phyloP scores from a whole-genome alignment of 2,329 filamentous ascomycete genomes.

The Acephala macrosclerotiorum region DNA sequence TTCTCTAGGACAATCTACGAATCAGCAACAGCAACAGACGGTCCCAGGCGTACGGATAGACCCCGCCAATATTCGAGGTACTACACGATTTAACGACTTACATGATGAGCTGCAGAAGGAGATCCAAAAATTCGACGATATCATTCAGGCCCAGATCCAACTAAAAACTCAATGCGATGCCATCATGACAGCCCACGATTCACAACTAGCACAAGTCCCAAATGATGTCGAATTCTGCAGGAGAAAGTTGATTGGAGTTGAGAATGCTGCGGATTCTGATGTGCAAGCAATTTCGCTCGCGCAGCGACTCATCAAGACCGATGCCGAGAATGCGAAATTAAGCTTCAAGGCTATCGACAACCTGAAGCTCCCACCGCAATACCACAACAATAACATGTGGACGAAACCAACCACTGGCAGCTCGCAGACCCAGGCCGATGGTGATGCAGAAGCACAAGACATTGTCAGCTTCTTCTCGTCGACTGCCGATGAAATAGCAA shows the following conservation, averaged over 20 bases:
- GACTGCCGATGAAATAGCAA: constrained; percentile 67
- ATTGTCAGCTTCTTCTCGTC: constrained; percentile 70
- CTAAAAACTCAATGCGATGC: constrained; percentile 80
- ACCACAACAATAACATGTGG: constrained; percentile 52
- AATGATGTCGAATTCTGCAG: constrained; percentile 70
- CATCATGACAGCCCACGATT: constrained; percentile 68
- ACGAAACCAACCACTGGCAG: constrained; percentile 50
- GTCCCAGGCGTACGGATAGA: constrained; percentile 81
- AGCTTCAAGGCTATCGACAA: constrained; percentile 79
- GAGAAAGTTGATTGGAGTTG: constrained; percentile 67
- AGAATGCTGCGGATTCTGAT: constrained; percentile 68
- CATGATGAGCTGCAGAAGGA: constrained; percentile 81
- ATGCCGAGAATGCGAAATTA: constrained; percentile 73
- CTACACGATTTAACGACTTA: constrained; percentile 91
- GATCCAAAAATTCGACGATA: constrained; percentile 79
- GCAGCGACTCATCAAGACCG: constrained; percentile 65
- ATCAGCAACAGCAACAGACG: constrained; percentile 58
- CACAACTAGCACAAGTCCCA: constrained; percentile 69
- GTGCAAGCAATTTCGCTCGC: constrained; percentile 64
- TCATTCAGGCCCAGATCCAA: constrained; percentile 81
- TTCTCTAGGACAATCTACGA: constrained; percentile 56
- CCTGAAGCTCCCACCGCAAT: constrained; percentile 70
- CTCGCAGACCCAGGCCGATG: constrained; percentile 46
- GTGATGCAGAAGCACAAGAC: constrained; percentile 62
- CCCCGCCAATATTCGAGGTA: constrained; percentile 78